phyloP scores from a whole-genome alignment of 352 stramenopile genomes.

The Phytophthora sp. region DNA sequence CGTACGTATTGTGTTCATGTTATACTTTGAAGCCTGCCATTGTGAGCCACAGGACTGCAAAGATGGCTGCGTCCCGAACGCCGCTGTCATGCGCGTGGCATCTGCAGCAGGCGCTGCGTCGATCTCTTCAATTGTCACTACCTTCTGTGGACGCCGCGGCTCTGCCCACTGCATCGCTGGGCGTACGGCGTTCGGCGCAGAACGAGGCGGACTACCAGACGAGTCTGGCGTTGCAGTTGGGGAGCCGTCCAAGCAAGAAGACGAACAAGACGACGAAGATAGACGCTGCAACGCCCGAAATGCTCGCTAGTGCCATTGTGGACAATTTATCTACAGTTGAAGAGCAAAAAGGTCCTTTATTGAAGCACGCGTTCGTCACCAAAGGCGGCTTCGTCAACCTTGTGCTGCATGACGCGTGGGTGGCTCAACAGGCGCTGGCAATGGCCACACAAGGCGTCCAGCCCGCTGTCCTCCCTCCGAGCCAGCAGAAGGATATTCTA shows the following conservation, averaged over 20 bases:
- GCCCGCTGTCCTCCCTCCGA: constrained; percentile 23
- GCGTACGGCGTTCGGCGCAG: constrained; percentile 73
- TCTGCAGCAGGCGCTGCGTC: constrained; percentile 54
- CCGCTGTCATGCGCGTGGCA: constrained; percentile 58
- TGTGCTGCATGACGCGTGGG: constrained; percentile 68
- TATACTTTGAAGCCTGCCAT: too few species aligned
- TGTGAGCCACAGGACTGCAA: too few species aligned
- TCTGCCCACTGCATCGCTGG: constrained; percentile 39
- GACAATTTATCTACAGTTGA: constrained; percentile 23
- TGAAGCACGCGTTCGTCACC: constrained; percentile 62
- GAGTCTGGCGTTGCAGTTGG: constrained; percentile 64
- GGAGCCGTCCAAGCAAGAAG: constrained; percentile 35
- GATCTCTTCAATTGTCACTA: constrained; percentile 42
- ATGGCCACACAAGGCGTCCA: constrained; percentile 66
- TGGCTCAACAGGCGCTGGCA: constrained; percentile 60
- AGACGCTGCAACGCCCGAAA: constrained; percentile 31
- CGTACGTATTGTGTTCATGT: too few species aligned
- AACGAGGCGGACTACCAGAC: constrained; percentile 79
- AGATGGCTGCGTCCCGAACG: constrained; percentile 25
- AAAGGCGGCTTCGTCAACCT: constrained; percentile 84
- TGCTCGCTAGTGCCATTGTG: constrained; percentile 49
- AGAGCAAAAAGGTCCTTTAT: constrained; percentile 9
- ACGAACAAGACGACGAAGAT: constrained; percentile 3
- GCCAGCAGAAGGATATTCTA: constrained; percentile 48
- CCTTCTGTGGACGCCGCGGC: constrained; percentile 33